Percentiles rank a stretch among this genome's conserved stretches.
Evolutionary conservation across 2,329 filamentous ascomycete species (phyloP).

Genomic region (Colletotrichum cereale): DNA sequence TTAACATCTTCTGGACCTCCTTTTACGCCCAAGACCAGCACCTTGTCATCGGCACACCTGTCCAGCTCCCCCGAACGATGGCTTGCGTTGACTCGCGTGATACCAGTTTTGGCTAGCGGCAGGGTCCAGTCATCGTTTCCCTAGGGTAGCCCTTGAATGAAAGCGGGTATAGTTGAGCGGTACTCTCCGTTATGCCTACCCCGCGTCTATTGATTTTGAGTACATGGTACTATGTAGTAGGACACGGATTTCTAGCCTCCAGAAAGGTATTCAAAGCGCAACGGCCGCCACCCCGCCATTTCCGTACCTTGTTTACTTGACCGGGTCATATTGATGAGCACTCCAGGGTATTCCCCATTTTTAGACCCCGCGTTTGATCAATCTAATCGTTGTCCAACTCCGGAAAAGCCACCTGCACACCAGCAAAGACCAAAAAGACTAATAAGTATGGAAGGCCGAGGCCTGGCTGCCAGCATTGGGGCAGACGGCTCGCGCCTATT

Average conservation of each 20-base stretch:
- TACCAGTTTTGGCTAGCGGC: too few species aligned
- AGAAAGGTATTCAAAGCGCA: not conserved
- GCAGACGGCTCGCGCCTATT: too few species aligned
- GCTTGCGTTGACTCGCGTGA: conserved; percentile 3
- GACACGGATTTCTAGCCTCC: too few species aligned
- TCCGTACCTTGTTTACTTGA: not conserved
- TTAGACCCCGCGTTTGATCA: not conserved
- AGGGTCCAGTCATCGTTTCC: not conserved
- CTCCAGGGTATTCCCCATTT: not conserved
- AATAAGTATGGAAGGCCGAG: conserved; percentile 3
- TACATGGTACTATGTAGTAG: too few species aligned
- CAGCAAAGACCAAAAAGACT: not conserved
- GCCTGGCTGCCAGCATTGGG: not conserved
- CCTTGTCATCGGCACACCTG: not conserved
- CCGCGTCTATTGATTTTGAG: too few species aligned
- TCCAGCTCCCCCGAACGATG: not conserved
- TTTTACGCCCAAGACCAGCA: not conserved
- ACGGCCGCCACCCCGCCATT: not conserved
- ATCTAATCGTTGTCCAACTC: not conserved
- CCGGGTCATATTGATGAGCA: too few species aligned
- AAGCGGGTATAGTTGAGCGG: too few species aligned
- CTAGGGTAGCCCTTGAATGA: not conserved
- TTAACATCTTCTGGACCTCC: not conserved
- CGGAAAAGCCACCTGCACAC: not conserved
- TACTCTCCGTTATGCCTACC: not conserved